Evolutionary conservation across 2,329 filamentous ascomycete genomes (phyloP), one percentile per base, ranked within the genome.

Genomic region (Neoscytalidium dimidiatum): DNA sequence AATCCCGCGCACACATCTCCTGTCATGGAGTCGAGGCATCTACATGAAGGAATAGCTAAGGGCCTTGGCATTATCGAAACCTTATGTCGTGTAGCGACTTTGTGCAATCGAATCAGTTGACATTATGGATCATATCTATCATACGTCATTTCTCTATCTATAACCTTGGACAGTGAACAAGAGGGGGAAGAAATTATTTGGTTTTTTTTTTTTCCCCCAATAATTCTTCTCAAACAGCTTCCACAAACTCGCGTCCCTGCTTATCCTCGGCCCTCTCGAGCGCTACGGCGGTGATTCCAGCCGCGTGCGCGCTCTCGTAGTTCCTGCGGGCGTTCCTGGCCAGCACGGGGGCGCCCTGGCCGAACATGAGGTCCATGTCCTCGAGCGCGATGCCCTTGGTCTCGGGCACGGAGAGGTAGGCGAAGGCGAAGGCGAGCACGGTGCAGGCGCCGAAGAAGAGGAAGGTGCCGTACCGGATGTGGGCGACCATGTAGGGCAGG

Each of bases 361-460:
- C 87, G 72, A 90, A 90, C 17, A 90, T 79, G 70, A 88, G 85
- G 71, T 89, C 86, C 86, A 89, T 89, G 74, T 84, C 84, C 76
- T 90, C 87, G 65, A 90, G 79, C 46, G 81, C 81, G 29, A 83
- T 66, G n/a, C 53, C 88, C 80, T 91, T 91, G 9, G 89, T 92
- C 78, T 92, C 89, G 0, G 89, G 89, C 19, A 90, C 83, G 67
- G 88, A 84, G 79, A 89, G 87, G 80, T 83, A 90, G 44, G 88
- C 86, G 71, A 89, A 89, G 62, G 88, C 67, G 67, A 85, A 85
- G 85, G 91, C 90, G 69, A 81, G 72, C 69, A 88, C 82, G 73
- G 87, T 88, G 75, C 91, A 91, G 62, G 77, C 82, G 9, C 87
- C 84, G 74, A 90, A 92, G 71, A 90, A 86, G 72, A 92, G 84